A percentile compares a stretch with the other conserved stretches of the same genome.
These are phyloP conservation scores for Cordyceps pruinosa DNA, from an alignment of 2,329 filamentous ascomycete species.

Conservation along the genomic window DNA sequence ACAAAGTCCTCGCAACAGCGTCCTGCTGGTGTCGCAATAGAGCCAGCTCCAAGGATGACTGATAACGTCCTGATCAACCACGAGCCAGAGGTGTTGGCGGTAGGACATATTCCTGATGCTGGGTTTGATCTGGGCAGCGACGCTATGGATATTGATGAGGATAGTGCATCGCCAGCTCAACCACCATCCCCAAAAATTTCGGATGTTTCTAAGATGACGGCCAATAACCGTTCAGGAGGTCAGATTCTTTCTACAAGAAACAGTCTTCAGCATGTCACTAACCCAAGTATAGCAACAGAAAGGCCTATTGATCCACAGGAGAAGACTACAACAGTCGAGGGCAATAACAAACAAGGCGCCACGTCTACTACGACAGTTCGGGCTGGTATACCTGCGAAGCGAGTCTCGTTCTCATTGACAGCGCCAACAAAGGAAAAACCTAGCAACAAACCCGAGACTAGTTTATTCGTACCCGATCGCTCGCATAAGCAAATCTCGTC, in stretches of 20 bases:
- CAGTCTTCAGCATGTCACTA: too few relatives aligned
- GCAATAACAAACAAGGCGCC: background rate
- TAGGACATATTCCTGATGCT: background rate
- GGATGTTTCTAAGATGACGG: background rate
- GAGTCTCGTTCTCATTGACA: background rate
- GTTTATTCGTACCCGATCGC: background rate
- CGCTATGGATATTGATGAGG: constrained; percentile 7
- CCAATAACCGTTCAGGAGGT: background rate
- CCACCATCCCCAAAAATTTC: background rate
- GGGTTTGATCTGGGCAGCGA: background rate
- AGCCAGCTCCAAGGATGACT: background rate
- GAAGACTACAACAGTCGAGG: background rate
- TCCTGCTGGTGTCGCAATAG: background rate
- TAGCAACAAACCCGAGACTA: background rate
- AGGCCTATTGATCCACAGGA: background rate
- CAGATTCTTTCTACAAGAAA: background rate
- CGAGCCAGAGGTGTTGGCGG: background rate
- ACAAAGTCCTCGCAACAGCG: background rate
- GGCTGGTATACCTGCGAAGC: background rate
- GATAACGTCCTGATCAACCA: too few relatives aligned
- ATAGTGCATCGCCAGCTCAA: background rate
- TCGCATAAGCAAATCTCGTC: background rate
- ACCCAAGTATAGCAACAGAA: background rate
- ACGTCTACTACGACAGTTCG: background rate
- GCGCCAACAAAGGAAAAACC: background rate